Evolutionary conservation across 2,329 filamentous ascomycete genomes (phyloP).

Genomic region (Leptoxyphium fumago): DNA sequence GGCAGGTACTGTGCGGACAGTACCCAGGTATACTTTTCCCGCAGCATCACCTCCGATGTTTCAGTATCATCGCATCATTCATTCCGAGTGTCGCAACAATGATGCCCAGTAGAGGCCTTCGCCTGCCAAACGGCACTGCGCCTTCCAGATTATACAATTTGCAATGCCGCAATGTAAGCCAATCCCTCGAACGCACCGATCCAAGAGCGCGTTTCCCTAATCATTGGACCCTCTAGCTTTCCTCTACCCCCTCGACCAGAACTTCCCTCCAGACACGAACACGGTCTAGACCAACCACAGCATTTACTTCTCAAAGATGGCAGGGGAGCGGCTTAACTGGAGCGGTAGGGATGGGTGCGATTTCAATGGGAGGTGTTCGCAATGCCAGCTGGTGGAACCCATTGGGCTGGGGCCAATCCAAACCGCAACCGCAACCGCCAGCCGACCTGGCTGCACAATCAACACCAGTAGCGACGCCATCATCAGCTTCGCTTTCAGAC

Average conservation of each 20-base stretch:
- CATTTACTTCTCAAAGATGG: neutral
- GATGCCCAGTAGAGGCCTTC: constrained; percentile 35
- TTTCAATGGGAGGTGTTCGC: neutral
- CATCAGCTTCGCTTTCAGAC: constrained; percentile 15
- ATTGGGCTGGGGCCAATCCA: neutral
- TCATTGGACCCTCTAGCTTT: constrained; percentile 9
- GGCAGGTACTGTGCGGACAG: no score
- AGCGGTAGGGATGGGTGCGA: neutral
- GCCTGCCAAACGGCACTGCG: constrained; percentile 15
- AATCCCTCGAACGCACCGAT: no score
- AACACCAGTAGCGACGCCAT: constrained; percentile 7
- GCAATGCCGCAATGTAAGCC: constrained; percentile 16
- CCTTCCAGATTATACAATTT: constrained; percentile 10
- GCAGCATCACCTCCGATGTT: neutral
- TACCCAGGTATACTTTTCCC: neutral
- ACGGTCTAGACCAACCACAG: constrained; percentile 4
- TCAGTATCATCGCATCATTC: neutral
- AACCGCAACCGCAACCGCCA: constrained; percentile 3
- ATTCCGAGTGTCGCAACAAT: constrained; percentile 14
- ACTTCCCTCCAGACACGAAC: constrained; percentile 3
- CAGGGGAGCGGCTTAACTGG: neutral
- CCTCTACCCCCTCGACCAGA: constrained; percentile 3
- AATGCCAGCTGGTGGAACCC: neutral
- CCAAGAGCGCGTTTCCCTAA: no score
- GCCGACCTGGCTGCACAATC: constrained; percentile 7